Base-by-base conservation (phyloP, 1,284 basidiomycete genomes). In the Cystobasidiaceae sp. region DNA sequence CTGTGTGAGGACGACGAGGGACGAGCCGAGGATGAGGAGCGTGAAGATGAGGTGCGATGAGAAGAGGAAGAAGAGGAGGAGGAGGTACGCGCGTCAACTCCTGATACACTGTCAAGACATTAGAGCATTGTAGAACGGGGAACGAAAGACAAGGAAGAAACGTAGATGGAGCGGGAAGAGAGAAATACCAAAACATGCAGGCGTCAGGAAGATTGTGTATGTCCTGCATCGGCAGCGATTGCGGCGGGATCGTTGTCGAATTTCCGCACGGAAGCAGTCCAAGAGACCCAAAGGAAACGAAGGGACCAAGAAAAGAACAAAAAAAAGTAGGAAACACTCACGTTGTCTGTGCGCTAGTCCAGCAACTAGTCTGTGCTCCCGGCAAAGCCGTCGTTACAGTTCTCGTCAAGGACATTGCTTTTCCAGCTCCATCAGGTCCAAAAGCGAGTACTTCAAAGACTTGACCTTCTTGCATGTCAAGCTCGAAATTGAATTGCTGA, bases 401-500 rank as follows among this genome's bases (percentile, higher is more conserved):
- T 37, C 71, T 63, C 3, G 67, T 44, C 34, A 72, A 66, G 55
- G 56, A 62, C 17, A 72, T 54, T 45, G 69, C 69, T 62, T 72
- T 72, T 59, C 71, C 71, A 8, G 56, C 39, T 33, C 69, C 71
- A 57, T 72, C 67, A 1, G 67, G 61, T 19, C 70, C 49, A 66
- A 72, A 72, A n/a, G 56, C 71, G 37, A 68, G 67, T 41, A 71
- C 69, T 28, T 67, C 69, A 46, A 72, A 69, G 19, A 59, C 63
- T 33, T 60, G 54, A 30, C 67, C 67, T 49, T 59, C 46, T 5
- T 64, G 62, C 17, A 72, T 39, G 25, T 49, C 41, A 15, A 72
- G 48, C 27, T 33, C n/a, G 32, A 69, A 72, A 6, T 51, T 34
- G 48, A 50, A 67, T 39, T 52, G 52, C n/a, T 37, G 30, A 1